Conservation (phyloP, 176 grass and related monocot genomes). For the Thalia dealbata region DNA sequence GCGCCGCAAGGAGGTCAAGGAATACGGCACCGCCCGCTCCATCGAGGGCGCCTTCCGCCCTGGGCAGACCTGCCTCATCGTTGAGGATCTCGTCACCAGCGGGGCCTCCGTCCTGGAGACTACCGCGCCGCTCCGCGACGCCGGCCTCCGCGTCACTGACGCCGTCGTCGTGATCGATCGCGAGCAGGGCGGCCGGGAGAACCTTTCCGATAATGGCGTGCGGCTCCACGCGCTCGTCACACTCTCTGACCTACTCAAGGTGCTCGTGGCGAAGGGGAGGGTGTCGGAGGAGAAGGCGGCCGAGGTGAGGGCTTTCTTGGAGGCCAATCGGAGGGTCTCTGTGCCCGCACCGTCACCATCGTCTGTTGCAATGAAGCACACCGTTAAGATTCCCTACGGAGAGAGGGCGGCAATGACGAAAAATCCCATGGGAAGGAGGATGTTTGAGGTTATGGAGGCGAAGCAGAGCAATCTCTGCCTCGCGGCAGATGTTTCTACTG, state of each 20-base stretch:
- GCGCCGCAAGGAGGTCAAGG: slow-evolving; percentile 92
- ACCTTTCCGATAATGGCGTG: slow-evolving; percentile 54
- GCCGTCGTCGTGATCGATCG: slow-evolving; percentile 81
- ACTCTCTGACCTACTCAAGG: slow-evolving; percentile 64
- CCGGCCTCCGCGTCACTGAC: slow-evolving; percentile 47
- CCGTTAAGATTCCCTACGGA: slow-evolving; percentile 28
- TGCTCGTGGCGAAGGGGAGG: slow-evolving; percentile 48
- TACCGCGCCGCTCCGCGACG: slow-evolving; percentile 39
- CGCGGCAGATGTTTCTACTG: slow-evolving; percentile 75
- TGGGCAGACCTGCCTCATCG: slow-evolving; percentile 55
- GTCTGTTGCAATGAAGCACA: slow-evolving; percentile 6
- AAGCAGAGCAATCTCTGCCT: slow-evolving; percentile 87
- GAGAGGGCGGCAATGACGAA: slow-evolving; percentile 46
- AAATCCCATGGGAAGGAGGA: slow-evolving; percentile 67
- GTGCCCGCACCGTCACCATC: slow-evolving; percentile 29
- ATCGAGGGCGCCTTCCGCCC: slow-evolving; percentile 58
- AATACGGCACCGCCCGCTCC: slow-evolving; percentile 73
- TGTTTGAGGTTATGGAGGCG: slow-evolving; percentile 80
- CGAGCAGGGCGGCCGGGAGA: slow-evolving; percentile 81
- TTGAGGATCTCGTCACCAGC: slow-evolving; percentile 94
- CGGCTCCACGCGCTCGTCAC: slow-evolving; percentile 62
- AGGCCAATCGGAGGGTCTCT: slow-evolving; percentile 67
- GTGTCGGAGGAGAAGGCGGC: slow-evolving; percentile 53
- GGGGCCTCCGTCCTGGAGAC: slow-evolving; percentile 88
- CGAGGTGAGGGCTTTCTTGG: slow-evolving; percentile 69